Conservation (phyloP, 1,284 basidiomycete genomes). For the Irpex sp. region DNA sequence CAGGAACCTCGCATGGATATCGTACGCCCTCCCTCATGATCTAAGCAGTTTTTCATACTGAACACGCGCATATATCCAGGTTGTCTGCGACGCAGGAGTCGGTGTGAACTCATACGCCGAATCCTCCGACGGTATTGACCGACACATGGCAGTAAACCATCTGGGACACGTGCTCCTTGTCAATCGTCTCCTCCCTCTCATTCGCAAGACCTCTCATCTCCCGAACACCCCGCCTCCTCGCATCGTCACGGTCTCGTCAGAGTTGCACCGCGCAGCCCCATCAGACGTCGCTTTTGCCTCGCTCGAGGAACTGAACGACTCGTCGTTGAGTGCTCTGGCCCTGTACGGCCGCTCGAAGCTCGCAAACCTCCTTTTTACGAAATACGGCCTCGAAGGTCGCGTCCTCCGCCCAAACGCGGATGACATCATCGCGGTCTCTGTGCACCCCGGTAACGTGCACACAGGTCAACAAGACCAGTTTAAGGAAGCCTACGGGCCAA, state of each 20-base stretch:
- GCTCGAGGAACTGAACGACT: slow-evolving; percentile 36
- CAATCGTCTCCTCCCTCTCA: slow-evolving; percentile 40
- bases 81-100: slow-evolving; percentile 37
- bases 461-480: slow-evolving; percentile 42
- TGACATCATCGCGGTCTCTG: slow-evolving; percentile 34
- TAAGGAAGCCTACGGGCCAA: slow-evolving; percentile 34
- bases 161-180: slow-evolving; percentile 42
- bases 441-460: slow-evolving; percentile 40
- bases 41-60: too few species aligned
- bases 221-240: slow-evolving; percentile 28
- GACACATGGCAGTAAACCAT: slow-evolving; percentile 36
- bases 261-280: slow-evolving; percentile 36
- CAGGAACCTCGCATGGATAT: slow-evolving; percentile 37
- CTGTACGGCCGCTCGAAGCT: slow-evolving; percentile 42
- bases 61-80: slow-evolving; percentile 19
- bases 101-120: slow-evolving; percentile 38
- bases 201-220: slow-evolving; percentile 34
- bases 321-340: slow-evolving; percentile 28
- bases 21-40: slow-evolving; percentile 22
- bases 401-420: slow-evolving; percentile 30
- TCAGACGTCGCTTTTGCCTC: slow-evolving; percentile 32
- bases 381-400: slow-evolving; percentile 34
- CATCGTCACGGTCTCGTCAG: slow-evolving; percentile 39
- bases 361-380: slow-evolving; percentile 39
- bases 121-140: slow-evolving; percentile 36